These are phyloP conservation scores for Ilyonectria sp. DNA, from an alignment of 2,329 filamentous ascomycete species.

Conservation along the genomic window DNA sequence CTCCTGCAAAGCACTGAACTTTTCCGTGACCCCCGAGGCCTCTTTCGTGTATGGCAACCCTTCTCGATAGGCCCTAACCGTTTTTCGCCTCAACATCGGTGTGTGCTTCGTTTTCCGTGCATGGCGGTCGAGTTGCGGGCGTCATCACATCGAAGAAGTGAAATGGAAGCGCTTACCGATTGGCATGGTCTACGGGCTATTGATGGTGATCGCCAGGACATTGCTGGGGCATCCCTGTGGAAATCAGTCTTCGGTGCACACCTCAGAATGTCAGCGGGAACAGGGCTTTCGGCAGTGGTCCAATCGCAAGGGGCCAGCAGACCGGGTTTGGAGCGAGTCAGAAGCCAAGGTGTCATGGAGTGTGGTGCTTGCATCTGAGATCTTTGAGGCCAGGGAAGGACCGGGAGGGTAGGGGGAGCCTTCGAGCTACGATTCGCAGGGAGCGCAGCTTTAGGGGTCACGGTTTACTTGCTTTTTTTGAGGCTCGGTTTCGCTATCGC, in stretches of 20 bases:
- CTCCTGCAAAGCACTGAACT: neutral
- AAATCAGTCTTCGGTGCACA: neutral
- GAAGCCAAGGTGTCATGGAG: neutral
- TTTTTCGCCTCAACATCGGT: neutral
- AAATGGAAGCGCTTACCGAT: neutral
- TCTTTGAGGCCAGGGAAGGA: neutral
- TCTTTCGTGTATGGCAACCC: neutral
- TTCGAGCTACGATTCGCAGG: neutral
- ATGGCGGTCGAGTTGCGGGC: constrained; percentile 10
- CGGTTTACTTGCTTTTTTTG: neutral
- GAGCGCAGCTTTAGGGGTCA: neutral
- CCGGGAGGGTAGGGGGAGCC: neutral
- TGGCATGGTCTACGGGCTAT: neutral
- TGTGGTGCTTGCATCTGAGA: neutral
- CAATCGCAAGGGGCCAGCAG: neutral
- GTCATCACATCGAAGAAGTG: neutral
- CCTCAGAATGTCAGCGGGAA: neutral
- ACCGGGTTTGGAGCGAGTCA: neutral
- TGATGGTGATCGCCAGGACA: neutral
- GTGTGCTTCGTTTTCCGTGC: neutral
- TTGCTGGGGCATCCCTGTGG: neutral
- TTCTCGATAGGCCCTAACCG: neutral
- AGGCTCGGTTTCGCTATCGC: neutral
- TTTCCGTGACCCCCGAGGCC: neutral
- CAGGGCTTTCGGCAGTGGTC: neutral